Evolutionary conservation across 164 flowering plant genomes (phyloP), one percentile per base, ranked within the genome.

Genomic region (Dillenia turbinata): DNA sequence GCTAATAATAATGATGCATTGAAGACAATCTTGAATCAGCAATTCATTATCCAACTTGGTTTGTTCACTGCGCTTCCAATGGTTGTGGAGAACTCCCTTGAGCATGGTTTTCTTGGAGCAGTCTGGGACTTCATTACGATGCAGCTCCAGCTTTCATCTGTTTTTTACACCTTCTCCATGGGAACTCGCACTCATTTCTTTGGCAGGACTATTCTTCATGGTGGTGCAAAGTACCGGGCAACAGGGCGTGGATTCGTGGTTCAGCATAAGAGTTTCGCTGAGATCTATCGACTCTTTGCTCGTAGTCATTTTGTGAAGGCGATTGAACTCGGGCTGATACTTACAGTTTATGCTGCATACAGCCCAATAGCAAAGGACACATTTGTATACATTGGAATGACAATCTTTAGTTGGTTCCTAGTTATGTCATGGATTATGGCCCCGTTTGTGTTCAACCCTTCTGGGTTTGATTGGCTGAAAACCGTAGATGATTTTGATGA

Each of bases 211-310:
- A 73, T 85, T 65, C 83, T 85, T 65, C 89, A 82, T 68, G 89
- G 89, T 48, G 89, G 89, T 55, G 89, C 89, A 26, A 84, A 84
- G 60, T 84, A 84, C 67, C 68, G 84, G n/a, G 86, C 86, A 26
- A 84, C 88, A 14, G 88, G 89, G 3, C 86, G 85, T 62, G 89
- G 86, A 47, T 84, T 84, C 66, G 89, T 84, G n/a, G 85, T 84
- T 61, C 71, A 82, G 70, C 89, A 84, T 71, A 80, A 84, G 71
- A 72, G 79, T 45, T 84, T 84, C 74, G 80, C 85, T 13, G 86
- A 84, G 52, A 84, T 80, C 54, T 84, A 84, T 52, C 68, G 89
- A 52, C 83, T 82, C 40, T 82, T 73, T 66, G 81, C 86, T 50
- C 86, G 85, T 43, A 84, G 86, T 53, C 89, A 84, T 59, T 84